These are phyloP conservation scores for Neoarthrinium moseri DNA, from an alignment of 2,329 filamentous ascomycete genomes.

Conservation along the genomic window DNA sequence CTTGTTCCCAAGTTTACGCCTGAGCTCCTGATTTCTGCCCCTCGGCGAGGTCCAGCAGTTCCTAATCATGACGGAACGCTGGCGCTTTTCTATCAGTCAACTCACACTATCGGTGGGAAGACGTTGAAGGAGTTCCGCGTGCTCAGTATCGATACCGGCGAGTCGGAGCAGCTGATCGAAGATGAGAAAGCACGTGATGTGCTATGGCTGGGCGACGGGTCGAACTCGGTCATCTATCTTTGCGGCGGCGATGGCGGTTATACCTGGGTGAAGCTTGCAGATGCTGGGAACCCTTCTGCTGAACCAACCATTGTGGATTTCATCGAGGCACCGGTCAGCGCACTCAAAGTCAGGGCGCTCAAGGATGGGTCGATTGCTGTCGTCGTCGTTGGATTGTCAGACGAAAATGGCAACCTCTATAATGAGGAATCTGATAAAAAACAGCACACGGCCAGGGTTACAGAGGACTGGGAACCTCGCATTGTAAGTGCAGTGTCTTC, in stretches of 20 bases:
- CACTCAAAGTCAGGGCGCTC: constrained; percentile 32
- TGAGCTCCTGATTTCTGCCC: constrained; percentile 28
- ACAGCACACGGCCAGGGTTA: constrained; percentile 29
- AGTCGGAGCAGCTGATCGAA: constrained; percentile 22
- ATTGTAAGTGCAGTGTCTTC: constrained; percentile 24
- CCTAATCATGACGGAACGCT: constrained; percentile 39
- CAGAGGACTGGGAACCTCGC: constrained; percentile 31
- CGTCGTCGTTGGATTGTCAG: constrained; percentile 31
- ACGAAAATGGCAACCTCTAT: constrained; percentile 28
- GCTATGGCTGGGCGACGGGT: constrained; percentile 32
- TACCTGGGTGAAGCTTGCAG: constrained; percentile 30
- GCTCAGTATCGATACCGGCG: constrained; percentile 29
- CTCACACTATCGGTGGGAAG: constrained; percentile 30
- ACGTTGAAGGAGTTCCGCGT: constrained; percentile 31
- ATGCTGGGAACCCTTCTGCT: constrained; percentile 17
- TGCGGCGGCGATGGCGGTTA: constrained; percentile 24
- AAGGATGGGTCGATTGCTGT: constrained; percentile 33
- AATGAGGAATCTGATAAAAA: constrained; percentile 26
- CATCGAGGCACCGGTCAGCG: constrained; percentile 30
- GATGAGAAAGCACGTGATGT: constrained; percentile 30
- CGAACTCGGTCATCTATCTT: constrained; percentile 31
- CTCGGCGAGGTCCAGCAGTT: constrained; percentile 31
- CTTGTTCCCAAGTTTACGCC: constrained; percentile 28
- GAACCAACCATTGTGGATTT: constrained; percentile 25
- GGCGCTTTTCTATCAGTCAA: constrained; percentile 38